Percentiles rank a stretch among this genome's conserved stretches.
phyloP scores from a whole-genome alignment of 805 yeast genomes.

The Lipomyces lipofer region DNA sequence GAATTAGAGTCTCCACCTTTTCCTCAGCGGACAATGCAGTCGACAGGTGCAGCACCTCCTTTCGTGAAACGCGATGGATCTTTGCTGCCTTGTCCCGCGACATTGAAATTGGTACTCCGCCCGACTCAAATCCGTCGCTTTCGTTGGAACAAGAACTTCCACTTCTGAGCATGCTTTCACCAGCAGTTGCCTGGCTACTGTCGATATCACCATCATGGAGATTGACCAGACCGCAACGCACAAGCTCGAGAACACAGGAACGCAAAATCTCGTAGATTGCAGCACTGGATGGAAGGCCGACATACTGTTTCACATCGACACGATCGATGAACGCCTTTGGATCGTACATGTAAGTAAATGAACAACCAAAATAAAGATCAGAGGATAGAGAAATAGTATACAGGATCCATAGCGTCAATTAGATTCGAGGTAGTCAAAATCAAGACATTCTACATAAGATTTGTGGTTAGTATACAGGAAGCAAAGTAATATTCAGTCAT shows the following conservation, averaged over 20 bases:
- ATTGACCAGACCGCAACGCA: slow-evolving; percentile 14
- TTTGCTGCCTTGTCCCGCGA: neutral
- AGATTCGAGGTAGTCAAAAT: slow-evolving; percentile 48
- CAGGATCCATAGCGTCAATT: slow-evolving; percentile 43
- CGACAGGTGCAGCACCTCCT: slow-evolving; percentile 1
- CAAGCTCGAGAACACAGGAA: slow-evolving; percentile 37
- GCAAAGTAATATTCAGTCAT: neutral
- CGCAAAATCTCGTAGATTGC: slow-evolving; percentile 40
- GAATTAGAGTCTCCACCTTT: slow-evolving; percentile 14
- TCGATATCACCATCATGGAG: neutral
- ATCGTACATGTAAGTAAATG: neutral
- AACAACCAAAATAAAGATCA: too few relatives aligned
- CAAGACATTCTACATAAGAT: slow-evolving; percentile 38
- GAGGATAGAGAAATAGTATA: neutral
- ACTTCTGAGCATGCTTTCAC: too few relatives aligned
- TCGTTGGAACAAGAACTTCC: neutral
- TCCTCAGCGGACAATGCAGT: neutral
- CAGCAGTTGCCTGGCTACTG: neutral
- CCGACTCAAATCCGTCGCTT: neutral
- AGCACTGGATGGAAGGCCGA: slow-evolving; percentile 41
- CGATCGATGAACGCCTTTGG: slow-evolving; percentile 47
- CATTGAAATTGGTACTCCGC: neutral
- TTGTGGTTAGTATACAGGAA: neutral
- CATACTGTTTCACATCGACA: slow-evolving; percentile 43
- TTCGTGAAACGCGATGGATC: neutral